phyloP scores from a whole-genome alignment of 73 alveolate genomes.

The Tetrahymena borealis region DNA sequence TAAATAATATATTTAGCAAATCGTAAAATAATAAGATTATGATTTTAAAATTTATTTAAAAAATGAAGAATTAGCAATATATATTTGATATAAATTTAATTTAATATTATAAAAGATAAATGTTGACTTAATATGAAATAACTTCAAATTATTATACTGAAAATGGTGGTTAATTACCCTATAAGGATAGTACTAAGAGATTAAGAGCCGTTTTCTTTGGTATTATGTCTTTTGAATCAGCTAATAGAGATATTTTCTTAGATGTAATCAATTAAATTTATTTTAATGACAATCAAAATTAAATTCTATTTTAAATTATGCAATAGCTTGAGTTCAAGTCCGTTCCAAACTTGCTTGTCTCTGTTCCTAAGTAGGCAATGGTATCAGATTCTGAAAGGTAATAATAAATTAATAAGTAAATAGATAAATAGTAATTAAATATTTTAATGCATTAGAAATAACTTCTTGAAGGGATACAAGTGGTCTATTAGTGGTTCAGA shows the following conservation, averaged over 20 bases:
- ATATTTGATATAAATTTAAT: neutral
- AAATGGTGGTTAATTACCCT: neutral
- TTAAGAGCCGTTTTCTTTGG: constrained; percentile 41
- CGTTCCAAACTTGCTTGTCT: constrained; percentile 35
- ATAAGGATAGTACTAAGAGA: neutral
- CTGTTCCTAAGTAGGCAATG: constrained; percentile 25
- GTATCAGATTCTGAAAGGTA: constrained; percentile 3
- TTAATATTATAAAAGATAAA: neutral
- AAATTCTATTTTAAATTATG: neutral
- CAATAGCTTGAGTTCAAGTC: constrained; percentile 21
- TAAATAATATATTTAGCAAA: neutral
- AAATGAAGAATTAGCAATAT: neutral
- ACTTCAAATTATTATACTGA: neutral
- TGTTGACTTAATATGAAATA: neutral
- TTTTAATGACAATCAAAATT: neutral
- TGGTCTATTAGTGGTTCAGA: constrained; percentile 33
- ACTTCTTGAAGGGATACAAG: constrained; percentile 26
- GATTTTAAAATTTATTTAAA: no score
- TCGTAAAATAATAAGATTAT: neutral
- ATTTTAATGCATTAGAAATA: constrained; percentile 19
- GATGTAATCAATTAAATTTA: neutral
- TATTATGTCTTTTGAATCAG: constrained; percentile 18
- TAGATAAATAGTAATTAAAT: neutral
- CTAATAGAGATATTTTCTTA: neutral
- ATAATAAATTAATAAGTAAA: neutral